A percentile compares a stretch with the other conserved stretches of the same genome.
Evolutionary conservation across 1,284 basidiomycete species (phyloP).

Genomic region (Tranzscheliella williamsii): DNA sequence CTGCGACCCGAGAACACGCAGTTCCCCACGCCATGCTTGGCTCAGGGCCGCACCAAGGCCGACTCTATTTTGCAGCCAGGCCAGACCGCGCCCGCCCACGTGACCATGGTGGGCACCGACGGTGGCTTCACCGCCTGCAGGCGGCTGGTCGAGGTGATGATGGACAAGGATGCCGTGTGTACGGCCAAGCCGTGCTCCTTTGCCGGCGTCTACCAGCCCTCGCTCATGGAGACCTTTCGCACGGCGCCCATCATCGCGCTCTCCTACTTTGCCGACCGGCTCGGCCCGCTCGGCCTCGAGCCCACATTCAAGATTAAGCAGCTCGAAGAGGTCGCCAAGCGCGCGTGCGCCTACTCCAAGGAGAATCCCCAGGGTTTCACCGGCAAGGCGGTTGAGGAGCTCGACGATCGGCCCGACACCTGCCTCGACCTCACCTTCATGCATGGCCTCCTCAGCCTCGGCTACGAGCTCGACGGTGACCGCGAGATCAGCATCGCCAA

Average conservation of each 20-base stretch:
- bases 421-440: conserved; percentile 96
- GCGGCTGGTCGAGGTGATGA: conserved; percentile 81
- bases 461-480: conserved; percentile 65
- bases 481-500: conserved; percentile 68
- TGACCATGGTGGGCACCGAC: conserved; percentile 61
- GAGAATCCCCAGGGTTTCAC: conserved; percentile 50
- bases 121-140: conserved; percentile 86
- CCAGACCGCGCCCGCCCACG: conserved; percentile 51
- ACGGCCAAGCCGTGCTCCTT: conserved; percentile 83
- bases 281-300: conserved; percentile 73
- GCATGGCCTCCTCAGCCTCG: conserved; percentile 79
- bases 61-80: conserved; percentile 74
- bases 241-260: conserved; percentile 59
- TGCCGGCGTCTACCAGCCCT: conserved; percentile 95
- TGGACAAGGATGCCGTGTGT: conserved; percentile 94
- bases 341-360: conserved; percentile 44
- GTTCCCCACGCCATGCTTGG: conserved; percentile 80
- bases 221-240: conserved; percentile 82
- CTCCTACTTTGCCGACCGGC: conserved; percentile 96
- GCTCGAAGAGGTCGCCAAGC: conserved; percentile 42
- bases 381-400: conserved; percentile 70
- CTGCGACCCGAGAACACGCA: conserved; percentile 51
- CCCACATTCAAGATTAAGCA: conserved; percentile 52
- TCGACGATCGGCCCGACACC: conserved; percentile 83
- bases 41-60: conserved; percentile 69